phyloP scores from a whole-genome alignment of 169 alveolate species.

The Cryptosporidium bovis region DNA sequence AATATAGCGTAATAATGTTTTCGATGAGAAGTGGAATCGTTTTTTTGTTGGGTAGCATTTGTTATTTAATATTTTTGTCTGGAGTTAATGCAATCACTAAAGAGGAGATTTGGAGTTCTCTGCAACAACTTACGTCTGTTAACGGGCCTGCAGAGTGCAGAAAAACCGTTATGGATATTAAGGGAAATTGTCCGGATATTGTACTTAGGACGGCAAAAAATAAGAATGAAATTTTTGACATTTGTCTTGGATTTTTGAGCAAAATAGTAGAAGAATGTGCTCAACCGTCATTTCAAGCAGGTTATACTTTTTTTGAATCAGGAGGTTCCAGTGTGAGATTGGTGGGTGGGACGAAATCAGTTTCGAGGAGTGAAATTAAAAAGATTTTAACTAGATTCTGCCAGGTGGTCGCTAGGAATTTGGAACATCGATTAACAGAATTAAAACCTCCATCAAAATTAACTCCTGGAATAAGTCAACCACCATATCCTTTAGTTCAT shows the following conservation, averaged over 20 bases:
- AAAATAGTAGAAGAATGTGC: neutral
- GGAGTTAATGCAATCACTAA: no score
- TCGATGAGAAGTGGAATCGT: no score
- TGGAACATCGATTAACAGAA: neutral
- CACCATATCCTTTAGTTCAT: neutral
- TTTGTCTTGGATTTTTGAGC: neutral
- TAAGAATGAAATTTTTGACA: neutral
- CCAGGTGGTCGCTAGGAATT: neutral
- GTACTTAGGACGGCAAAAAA: neutral
- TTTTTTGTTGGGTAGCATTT: no score
- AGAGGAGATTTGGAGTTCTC: no score
- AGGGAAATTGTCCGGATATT: neutral
- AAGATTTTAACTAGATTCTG: conserved; percentile 5
- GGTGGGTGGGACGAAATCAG: neutral
- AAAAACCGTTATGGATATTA: neutral
- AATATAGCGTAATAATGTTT: no score
- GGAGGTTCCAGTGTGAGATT: conserved; percentile 7
- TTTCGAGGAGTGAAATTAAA: neutral
- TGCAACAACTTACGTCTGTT: no score
- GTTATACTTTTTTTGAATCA: neutral
- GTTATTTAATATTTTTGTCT: no score
- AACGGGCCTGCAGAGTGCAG: no score
- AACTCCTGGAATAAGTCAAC: neutral
- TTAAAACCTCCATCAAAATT: neutral
- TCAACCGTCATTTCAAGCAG: conserved; percentile 7